Evolutionary conservation across 345 rosid species (phyloP), one percentile per base, ranked within the genome.

Genomic region (Barbarea vulgaris): DNA sequence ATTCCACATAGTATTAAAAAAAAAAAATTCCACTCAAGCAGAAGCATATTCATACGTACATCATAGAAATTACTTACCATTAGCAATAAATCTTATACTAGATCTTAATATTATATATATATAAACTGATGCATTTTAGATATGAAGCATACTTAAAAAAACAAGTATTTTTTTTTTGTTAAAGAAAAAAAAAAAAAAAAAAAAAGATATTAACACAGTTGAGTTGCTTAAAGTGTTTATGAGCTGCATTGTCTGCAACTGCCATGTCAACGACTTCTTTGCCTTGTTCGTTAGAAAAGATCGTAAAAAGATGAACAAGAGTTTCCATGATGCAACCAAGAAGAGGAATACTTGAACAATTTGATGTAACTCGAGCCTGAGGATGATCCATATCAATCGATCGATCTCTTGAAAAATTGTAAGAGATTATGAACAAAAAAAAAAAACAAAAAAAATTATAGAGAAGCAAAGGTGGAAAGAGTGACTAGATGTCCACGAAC

Each of bases 321-420:
- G 34, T 42, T 25, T 76, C 79, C 8, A 76, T 47, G 57, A 76
- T 76, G 70, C 74, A 76, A 69, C 64, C 79, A 69, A 76, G 70
- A 41, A 76, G 79, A 42, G 63, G 69, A 61, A 31, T 41, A n/a
- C 39, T 61, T 61, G 79, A 69, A 2, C 0, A 62, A n/a, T 21
- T 52, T 0, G 48, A 68, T 11, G 22, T 69, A 60, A 31, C 22
- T 30, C 13, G 52, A 48, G 25, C 25, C 7, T 51, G n/a, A 28
- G 79, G 70, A 68, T 53, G 42, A 69, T 62, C 74, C 74, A 61
- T 76, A 69, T n/a, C n/a, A 13, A 5, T 41, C 7, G 15, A 19
- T 47, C 21, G 19, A 19, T 37, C 46, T 59, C 44, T 51, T 37
- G 68, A 41, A 51, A 30, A 10, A 52, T 42, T 68, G 6, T 21